Evolutionary conservation across 768 basidiomycete species (phyloP), one percentile per base, ranked within the genome.

Genomic region (Cantharellus anzutake): DNA sequence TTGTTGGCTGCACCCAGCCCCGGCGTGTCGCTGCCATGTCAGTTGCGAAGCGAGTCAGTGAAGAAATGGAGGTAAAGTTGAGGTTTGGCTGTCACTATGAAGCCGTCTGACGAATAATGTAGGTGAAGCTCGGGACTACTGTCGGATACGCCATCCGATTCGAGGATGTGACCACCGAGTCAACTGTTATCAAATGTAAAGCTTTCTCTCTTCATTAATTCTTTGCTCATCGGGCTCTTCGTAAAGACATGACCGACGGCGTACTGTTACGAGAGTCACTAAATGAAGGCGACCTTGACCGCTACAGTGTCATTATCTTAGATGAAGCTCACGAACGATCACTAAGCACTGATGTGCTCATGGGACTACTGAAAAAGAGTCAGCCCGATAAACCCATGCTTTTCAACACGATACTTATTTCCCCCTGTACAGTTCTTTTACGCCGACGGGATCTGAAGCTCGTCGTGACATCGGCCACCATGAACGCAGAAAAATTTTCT

Each of bases 401-500:
- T 4, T 38, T 61, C 41, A 5, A 39, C 11, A 41, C 61, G 87
- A 29, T 29, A 29, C 20, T 29, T 29, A 29, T 29, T 29, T 29
- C 20, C 20, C 20, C 20, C 20, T 29, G 20, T 29, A 29, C 20
- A 29, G 83, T 92, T 65, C 73, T 99, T 34, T 91, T 92, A 1
- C 80, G 96, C 2, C 75, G 96, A 61, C 75, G 93, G 60, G 96
- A 99, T 68, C 73, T 98, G 50, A 98, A 91, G 70, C 80, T 99
- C 50, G 91, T 99, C 64, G 92, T 99, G 42, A 98, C 96, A 1
- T 98, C 96, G 4, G 96, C 96, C 2, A 99, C 96, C 2, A 99
- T 99, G 96, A 99, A 99, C 68, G 88, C 96, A 0, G 92, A 96
- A 56, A 99, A 99, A 89, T 99, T 99, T 72, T 96, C 96, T 14